A percentile compares a stretch with the other conserved stretches of the same genome.
Evolutionary conservation across 2,329 filamentous ascomycete species (phyloP).

Genomic region (Cryphonectria naterciae): DNA sequence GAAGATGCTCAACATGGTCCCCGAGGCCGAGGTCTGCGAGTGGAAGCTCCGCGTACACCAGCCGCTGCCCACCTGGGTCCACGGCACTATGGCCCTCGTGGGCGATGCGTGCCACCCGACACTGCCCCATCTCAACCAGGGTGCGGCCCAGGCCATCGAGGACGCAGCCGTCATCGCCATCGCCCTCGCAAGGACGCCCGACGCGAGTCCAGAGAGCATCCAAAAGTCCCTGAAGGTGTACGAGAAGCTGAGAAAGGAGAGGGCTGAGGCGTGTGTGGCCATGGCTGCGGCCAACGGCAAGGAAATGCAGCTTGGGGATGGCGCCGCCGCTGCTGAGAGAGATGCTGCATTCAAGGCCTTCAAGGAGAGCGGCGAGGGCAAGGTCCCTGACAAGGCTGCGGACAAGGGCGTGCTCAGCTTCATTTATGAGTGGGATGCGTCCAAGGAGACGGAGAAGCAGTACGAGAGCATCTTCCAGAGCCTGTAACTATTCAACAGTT

Average conservation of each 20-base stretch:
- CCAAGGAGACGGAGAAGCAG: constrained; percentile 23
- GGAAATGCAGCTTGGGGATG: constrained; percentile 50
- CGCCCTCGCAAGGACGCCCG: constrained; percentile 45
- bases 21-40: constrained; percentile 67
- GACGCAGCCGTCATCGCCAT: constrained; percentile 55
- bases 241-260: constrained; percentile 55
- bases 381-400: constrained; percentile 60
- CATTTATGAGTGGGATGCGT: constrained; percentile 28
- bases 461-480: constrained; percentile 23
- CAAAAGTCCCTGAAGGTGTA: constrained; percentile 53
- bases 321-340: constrained; percentile 49
- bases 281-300: constrained; percentile 51
- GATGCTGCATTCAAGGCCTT: constrained; percentile 49
- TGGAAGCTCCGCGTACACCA: constrained; percentile 68
- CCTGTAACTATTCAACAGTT: constrained; percentile 3
- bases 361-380: constrained; percentile 45
- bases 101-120: constrained; percentile 67
- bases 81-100: constrained; percentile 55
- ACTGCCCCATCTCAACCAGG: constrained; percentile 66
- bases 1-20: constrained; percentile 63
- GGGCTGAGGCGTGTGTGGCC: constrained; percentile 53
- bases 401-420: constrained; percentile 28
- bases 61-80: constrained; percentile 65
- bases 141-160: constrained; percentile 68
- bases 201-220: constrained; percentile 42